Conservation (phyloP, 805 yeast genomes). For the Jamesozyma piceae region DNA sequence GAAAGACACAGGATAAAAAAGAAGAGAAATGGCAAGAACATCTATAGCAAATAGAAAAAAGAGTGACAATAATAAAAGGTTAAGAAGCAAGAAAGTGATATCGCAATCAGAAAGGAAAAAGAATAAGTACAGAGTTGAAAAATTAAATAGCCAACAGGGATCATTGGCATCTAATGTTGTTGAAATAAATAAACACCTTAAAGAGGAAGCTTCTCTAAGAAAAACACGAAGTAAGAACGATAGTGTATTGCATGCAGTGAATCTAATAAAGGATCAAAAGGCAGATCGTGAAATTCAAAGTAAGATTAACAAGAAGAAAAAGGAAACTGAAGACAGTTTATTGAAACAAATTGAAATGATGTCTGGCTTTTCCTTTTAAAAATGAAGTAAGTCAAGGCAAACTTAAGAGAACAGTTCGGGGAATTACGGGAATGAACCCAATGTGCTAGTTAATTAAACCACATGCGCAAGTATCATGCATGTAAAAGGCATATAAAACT, state of each 20-base stretch:
- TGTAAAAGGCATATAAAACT: background rate
- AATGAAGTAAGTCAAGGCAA: too few relatives aligned
- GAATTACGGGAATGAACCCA: too few relatives aligned
- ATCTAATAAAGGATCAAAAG: constrained; percentile 20
- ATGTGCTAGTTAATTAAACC: background rate
- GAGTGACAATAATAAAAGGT: constrained; percentile 2
- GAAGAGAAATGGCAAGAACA: background rate
- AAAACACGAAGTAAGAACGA: background rate
- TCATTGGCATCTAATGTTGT: constrained; percentile 8
- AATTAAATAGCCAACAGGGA: constrained; percentile 15
- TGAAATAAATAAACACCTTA: constrained; percentile 3
- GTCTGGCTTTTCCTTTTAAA: constrained; percentile 25
- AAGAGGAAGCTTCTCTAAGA: background rate
- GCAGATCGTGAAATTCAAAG: constrained; percentile 21
- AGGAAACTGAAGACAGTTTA: constrained; percentile 24
- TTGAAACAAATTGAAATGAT: constrained; percentile 28
- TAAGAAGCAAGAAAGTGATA: constrained; percentile 4
- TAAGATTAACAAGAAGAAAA: constrained; percentile 13
- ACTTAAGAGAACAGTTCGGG: too few relatives aligned
- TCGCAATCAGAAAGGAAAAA: constrained; percentile 21
- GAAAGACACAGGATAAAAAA: background rate
- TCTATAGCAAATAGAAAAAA: constrained; percentile 6
- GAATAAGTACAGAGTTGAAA: constrained; percentile 18
- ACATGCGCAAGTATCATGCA: background rate
- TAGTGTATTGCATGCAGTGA: constrained; percentile 13